Conservation (phyloP, 495 filamentous ascomycete genomes). For the Aspergillus coremiiformis region DNA sequence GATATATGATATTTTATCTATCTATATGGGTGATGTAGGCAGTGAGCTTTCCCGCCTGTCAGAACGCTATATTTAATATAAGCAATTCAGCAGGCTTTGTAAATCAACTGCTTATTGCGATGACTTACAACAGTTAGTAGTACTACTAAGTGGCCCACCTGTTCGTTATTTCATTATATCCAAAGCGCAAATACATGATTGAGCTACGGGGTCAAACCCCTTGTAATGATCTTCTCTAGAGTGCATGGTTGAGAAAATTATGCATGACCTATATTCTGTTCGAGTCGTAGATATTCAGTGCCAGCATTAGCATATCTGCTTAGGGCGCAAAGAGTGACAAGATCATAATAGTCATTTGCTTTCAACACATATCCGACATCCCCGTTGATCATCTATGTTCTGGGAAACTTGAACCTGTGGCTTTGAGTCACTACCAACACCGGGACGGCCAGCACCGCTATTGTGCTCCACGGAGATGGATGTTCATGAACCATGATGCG, state of each 20-base stretch:
- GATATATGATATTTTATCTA: neutral
- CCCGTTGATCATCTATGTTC: conserved; percentile 20
- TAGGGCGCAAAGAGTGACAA: neutral
- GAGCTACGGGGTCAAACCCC: neutral
- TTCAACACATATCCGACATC: conserved; percentile 23
- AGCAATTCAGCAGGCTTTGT: no score
- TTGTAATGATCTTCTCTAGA: neutral
- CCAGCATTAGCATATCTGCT: neutral
- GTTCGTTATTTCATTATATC: no score
- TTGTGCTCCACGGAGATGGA: conserved; percentile 6
- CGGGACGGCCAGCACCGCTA: conserved; percentile 24
- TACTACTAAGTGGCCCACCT: no score
- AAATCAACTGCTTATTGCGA: no score
- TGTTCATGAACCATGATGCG: conserved; percentile 38
- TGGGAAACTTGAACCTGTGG: conserved; percentile 26
- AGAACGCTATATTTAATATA: no score
- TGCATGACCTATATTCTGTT: neutral
- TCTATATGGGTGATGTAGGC: neutral
- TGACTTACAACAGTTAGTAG: no score
- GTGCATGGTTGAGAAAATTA: neutral
- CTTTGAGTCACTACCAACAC: conserved; percentile 30
- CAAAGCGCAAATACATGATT: no score
- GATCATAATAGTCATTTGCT: conserved; percentile 25
- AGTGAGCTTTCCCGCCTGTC: neutral
- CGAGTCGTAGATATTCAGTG: neutral